A percentile compares a stretch with the other conserved stretches of the same genome.
Evolutionary conservation across 2,329 filamentous ascomycete species (phyloP).

Genomic region (Rhynchosporium secalis): DNA sequence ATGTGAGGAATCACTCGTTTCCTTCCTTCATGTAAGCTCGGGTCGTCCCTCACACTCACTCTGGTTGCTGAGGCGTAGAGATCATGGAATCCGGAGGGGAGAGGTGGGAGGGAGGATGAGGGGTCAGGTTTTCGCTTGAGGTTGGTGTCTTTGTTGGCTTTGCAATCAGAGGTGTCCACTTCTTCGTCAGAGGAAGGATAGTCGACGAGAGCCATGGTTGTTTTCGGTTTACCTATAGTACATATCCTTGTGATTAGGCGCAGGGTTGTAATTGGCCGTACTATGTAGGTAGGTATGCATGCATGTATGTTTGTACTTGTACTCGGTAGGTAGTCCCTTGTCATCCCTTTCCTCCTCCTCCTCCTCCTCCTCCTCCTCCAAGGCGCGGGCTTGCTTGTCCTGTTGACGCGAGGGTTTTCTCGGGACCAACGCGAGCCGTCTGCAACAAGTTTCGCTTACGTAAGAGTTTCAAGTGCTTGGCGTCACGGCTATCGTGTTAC

Average conservation of each 20-base stretch:
- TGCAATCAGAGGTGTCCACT: slow-evolving; percentile 21
- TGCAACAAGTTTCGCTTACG: too few species aligned
- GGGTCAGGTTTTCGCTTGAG: slow-evolving; percentile 41
- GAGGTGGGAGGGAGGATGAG: slow-evolving; percentile 57
- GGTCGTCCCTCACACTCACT: slow-evolving; percentile 77
- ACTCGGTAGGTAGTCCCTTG: background rate
- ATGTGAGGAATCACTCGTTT: slow-evolving; percentile 81
- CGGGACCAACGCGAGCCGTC: too few species aligned
- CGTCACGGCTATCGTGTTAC: background rate
- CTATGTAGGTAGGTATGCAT: too few species aligned
- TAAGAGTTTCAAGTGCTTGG: background rate
- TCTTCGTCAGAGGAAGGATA: slow-evolving; percentile 59
- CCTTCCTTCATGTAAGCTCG: slow-evolving; percentile 80
- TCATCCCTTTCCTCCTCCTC: too few species aligned
- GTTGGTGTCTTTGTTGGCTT: slow-evolving; percentile 35
- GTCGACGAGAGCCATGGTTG: slow-evolving; percentile 61
- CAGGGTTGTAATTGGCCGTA: background rate
- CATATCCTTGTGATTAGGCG: background rate
- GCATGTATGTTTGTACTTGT: background rate
- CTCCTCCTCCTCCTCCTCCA: too few species aligned
- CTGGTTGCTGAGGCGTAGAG: slow-evolving; percentile 83
- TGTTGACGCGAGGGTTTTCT: too few species aligned
- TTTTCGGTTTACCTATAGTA: background rate
- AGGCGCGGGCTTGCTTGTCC: too few species aligned
- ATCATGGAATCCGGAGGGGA: slow-evolving; percentile 81